Percentiles rank a stretch among this genome's conserved stretches.
These are phyloP conservation scores for Aspergillus brasiliensis DNA, from an alignment of 2,329 filamentous ascomycete species.

Conservation along the genomic window DNA sequence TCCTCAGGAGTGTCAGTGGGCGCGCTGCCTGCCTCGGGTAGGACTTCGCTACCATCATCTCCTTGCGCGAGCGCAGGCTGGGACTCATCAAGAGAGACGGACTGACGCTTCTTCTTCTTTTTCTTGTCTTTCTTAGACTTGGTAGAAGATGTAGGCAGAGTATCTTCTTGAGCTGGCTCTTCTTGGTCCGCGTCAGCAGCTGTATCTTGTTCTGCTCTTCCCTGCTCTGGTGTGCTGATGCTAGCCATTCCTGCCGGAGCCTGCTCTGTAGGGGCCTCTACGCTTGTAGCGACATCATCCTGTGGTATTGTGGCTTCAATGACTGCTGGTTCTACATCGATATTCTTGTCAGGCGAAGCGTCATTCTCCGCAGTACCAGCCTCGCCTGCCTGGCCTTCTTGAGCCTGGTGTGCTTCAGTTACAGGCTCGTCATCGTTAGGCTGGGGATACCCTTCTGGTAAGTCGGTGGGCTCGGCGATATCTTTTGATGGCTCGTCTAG, in stretches of 20 bases:
- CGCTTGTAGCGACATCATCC: background rate
- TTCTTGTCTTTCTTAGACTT: constrained; percentile 32
- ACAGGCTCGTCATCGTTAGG: background rate
- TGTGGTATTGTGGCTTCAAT: background rate
- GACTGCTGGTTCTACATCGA: background rate
- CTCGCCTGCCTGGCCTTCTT: background rate
- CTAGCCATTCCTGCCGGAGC: background rate
- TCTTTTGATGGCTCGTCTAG: background rate
- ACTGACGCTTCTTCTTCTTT: constrained; percentile 23
- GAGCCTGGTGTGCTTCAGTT: background rate
- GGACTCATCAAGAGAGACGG: background rate
- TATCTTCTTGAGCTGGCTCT: constrained; percentile 7
- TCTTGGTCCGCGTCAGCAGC: constrained; percentile 5
- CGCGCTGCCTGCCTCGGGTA: background rate
- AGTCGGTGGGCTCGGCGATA: background rate
- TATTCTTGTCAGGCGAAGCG: background rate
- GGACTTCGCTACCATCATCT: constrained; percentile 1
- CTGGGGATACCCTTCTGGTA: background rate
- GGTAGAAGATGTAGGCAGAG: constrained; percentile 19
- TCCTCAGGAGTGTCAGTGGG: background rate
- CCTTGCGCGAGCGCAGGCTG: background rate
- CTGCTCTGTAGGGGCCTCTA: background rate
- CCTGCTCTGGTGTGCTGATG: background rate
- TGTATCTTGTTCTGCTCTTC: background rate
- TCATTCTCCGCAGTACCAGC: background rate